Evolutionary conservation across 2,329 filamentous ascomycete genomes (phyloP).

Genomic region (Colletotrichum spinosum): DNA sequence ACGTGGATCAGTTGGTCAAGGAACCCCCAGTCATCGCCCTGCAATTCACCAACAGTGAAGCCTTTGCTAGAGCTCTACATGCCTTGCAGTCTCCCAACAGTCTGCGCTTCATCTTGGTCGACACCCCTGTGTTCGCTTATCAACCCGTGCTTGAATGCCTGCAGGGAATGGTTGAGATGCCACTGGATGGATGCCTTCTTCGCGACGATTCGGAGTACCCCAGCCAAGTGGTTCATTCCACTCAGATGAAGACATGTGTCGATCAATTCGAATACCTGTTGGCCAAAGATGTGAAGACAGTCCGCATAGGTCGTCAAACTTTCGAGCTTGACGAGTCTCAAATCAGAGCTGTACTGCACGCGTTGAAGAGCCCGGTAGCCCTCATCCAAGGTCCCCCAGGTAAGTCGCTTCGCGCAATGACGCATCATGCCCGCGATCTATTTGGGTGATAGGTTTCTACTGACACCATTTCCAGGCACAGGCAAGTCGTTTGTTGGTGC

Average conservation of each 20-base stretch:
- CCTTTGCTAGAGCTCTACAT: constrained; percentile 59
- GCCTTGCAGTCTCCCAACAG: constrained; percentile 49
- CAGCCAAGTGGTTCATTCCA: not conserved
- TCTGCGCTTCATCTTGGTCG: constrained; percentile 67
- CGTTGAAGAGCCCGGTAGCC: constrained; percentile 64
- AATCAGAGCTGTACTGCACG: constrained; percentile 63
- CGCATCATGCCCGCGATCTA: not conserved
- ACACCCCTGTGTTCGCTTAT: constrained; percentile 76
- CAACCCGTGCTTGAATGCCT: constrained; percentile 73
- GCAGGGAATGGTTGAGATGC: constrained; percentile 65
- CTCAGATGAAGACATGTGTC: not conserved
- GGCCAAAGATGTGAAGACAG: not conserved
- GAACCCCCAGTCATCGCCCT: constrained; percentile 61
- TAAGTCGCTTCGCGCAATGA: constrained; percentile 44
- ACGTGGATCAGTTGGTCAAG: constrained; percentile 57
- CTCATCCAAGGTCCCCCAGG: constrained; percentile 80
- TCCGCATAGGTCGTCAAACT: constrained; percentile 9
- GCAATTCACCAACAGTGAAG: constrained; percentile 59
- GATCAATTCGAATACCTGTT: not conserved
- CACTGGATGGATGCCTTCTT: constrained; percentile 66
- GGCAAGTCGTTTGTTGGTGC: constrained; percentile 82
- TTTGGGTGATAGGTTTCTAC: not conserved
- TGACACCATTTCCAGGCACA: constrained; percentile 63
- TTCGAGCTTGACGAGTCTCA: constrained; percentile 59
- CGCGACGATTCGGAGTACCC: constrained; percentile 26